Evolutionary conservation across 2,329 filamentous ascomycete genomes (phyloP).

Genomic region (Scedosporium boydii): DNA sequence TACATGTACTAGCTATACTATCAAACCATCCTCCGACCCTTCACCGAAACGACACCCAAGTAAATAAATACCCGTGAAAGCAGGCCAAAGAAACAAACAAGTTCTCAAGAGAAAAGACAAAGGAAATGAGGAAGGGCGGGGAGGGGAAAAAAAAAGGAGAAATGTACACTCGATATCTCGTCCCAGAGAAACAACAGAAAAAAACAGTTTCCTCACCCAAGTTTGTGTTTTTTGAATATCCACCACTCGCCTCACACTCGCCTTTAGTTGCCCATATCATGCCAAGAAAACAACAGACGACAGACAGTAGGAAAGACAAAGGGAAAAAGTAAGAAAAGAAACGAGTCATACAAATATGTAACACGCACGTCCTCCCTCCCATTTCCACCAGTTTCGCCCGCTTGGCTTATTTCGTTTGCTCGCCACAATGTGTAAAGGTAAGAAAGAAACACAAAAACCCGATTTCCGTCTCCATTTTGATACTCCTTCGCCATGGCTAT

Average conservation of each 20-base stretch:
- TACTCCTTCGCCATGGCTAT: conserved; percentile 2
- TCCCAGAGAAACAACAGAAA: background rate
- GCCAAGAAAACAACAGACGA: too few relatives aligned
- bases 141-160: background rate
- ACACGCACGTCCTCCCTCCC: background rate
- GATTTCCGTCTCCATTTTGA: background rate
- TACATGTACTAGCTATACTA: too few relatives aligned
- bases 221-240: background rate
- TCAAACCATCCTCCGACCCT: too few relatives aligned
- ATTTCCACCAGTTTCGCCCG: background rate
- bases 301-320: background rate
- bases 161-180: background rate
- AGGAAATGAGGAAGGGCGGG: background rate
- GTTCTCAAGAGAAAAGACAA: background rate
- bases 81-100: too few relatives aligned
- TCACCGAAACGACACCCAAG: too few relatives aligned
- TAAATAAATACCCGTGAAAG: too few relatives aligned
- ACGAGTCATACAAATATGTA: background rate
- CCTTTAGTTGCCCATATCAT: too few relatives aligned
- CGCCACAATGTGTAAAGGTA: background rate
- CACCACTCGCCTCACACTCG: too few relatives aligned
- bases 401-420: background rate
- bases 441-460: background rate
- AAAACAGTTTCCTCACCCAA: background rate
- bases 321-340: background rate